A percentile compares a stretch with the other conserved stretches of the same genome.
phyloP scores from a whole-genome alignment of 805 yeast species.

The Metschnikowia lachancei region DNA sequence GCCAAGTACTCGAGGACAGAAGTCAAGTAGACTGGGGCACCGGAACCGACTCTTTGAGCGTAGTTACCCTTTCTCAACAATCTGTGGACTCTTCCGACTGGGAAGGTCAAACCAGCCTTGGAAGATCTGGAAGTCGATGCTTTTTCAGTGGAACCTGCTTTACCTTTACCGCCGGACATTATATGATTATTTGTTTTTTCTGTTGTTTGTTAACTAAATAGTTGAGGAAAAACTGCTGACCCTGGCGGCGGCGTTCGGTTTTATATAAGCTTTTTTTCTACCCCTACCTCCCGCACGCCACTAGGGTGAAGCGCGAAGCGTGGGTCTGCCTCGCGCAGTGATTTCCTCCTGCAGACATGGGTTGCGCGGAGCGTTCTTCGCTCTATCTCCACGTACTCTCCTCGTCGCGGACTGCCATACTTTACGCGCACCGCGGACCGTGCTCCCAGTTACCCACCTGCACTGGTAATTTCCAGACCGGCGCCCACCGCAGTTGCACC shows the following conservation, averaged over 20 bases:
- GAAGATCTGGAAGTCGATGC: constrained; percentile 50
- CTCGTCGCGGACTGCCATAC: constrained; percentile 15
- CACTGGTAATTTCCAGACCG: constrained; percentile 4
- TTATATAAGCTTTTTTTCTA: constrained; percentile 12
- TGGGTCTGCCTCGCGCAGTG: constrained; percentile 1
- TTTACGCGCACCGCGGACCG: constrained; percentile 16
- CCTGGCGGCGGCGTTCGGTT: constrained; percentile 8
- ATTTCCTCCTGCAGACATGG: constrained; percentile 13
- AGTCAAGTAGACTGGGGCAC: constrained; percentile 52
- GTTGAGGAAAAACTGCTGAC: not conserved
- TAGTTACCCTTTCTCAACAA: constrained; percentile 50
- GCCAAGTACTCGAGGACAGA: constrained; percentile 50
- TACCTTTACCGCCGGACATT: constrained; percentile 33
- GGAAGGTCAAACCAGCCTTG: constrained; percentile 50
- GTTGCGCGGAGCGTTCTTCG: constrained; percentile 10
- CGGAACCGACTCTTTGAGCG: constrained; percentile 52
- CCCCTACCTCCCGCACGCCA: constrained; percentile 4
- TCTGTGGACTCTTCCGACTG: constrained; percentile 52
- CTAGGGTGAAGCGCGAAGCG: constrained; percentile 5
- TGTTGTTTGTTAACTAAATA: constrained; percentile 3
- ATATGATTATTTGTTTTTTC: constrained; percentile 11
- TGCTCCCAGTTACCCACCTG: constrained; percentile 11
- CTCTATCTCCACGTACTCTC: constrained; percentile 15
- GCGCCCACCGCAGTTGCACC: not conserved
- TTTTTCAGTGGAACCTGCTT: constrained; percentile 47